Base-by-base conservation (phyloP, 73 alveolate species). In the Paramecium biaurelia region DNA sequence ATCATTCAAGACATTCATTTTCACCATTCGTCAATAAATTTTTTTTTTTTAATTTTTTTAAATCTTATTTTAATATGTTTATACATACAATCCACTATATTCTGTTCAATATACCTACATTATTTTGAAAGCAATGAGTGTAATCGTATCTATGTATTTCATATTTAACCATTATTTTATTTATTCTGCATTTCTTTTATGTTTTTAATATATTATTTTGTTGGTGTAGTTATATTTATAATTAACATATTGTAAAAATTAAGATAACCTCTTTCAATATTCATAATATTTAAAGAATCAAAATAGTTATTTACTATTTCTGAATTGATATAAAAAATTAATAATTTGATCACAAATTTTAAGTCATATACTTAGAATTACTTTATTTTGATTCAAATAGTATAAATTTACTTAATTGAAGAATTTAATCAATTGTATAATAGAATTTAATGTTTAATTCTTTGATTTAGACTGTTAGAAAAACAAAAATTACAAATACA, bases 1-100 rank as follows among this genome's bases (percentile, higher is more conserved):
- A 76, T 98, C 99, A 49, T 97, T 97, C 89, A 98, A 92, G 45
- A 98, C 99, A 93, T 96, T 95, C 96, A 97, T 95, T 35, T 96
- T 93, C 92, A 98, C 99, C 99, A 98, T 98, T 89, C 68, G 68
- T 53, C 68, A 53, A 53, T 53, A 53, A 53, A 53, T 53, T 53
- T 53, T 47, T 43, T 47, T 49, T 47, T 53, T 53, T 53, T 53
- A 53, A 53, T 53, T 53, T 53, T 53, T 53, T 53, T 53, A 53
- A 53, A 53, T 53, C 68, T 53, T 53, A 53, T 53, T 53, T 53
- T 53, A 53, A 53, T 53, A 53, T 53, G 68, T n/a, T 7, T 53
- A n/a, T 53, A 53, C 18, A 15, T 18, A 0, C 68, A 53, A 53
- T 53, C 2, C 68, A n/a, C 68, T 9, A 15, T 4, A 7, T 21